Conservation (phyloP, 495 filamentous ascomycete species). For the Usnea hakonensis region DNA sequence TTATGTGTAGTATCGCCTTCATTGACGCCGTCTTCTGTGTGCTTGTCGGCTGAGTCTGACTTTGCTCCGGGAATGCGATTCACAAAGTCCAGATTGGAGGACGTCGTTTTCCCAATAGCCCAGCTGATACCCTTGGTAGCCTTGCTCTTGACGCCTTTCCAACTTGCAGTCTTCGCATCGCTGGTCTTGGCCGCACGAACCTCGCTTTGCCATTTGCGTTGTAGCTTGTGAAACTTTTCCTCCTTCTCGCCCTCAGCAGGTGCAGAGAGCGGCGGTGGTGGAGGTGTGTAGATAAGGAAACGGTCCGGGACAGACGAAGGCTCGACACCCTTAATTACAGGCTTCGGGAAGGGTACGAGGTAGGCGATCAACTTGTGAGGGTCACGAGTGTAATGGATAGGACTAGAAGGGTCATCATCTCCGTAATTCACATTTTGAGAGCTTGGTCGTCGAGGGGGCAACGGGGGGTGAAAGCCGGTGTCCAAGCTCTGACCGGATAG, state of each 20-base stretch:
- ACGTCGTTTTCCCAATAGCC: conserved; percentile 30
- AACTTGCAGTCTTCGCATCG: conserved; percentile 29
- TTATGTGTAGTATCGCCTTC: conserved; percentile 25
- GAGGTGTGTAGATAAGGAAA: conserved; percentile 37
- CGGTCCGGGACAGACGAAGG: conserved; percentile 27
- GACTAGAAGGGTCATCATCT: conserved; percentile 23
- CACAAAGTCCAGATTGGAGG: conserved; percentile 33
- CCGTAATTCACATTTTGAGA: conserved; percentile 15
- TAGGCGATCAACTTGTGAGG: conserved; percentile 34
- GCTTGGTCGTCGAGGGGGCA: conserved; percentile 2
- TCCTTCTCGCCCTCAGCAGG: conserved; percentile 35
- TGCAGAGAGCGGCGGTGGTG: conserved; percentile 29
- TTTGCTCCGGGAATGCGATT: conserved; percentile 28
- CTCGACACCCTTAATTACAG: conserved; percentile 21
- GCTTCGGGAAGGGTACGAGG: conserved; percentile 36
- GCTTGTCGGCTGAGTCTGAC: conserved; percentile 15
- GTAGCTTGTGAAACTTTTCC: conserved; percentile 32
- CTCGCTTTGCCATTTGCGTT: conserved; percentile 37
- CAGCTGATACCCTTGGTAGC: conserved; percentile 31
- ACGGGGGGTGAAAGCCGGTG: not conserved
- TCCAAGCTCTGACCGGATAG: not conserved
- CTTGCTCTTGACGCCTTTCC: conserved; percentile 35
- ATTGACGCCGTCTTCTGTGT: conserved; percentile 22
- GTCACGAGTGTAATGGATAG: conserved; percentile 28
- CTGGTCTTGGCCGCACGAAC: conserved; percentile 33